phyloP scores from a whole-genome alignment of 2,329 filamentous ascomycete species.

The Ceratocystis diversiconidia region DNA sequence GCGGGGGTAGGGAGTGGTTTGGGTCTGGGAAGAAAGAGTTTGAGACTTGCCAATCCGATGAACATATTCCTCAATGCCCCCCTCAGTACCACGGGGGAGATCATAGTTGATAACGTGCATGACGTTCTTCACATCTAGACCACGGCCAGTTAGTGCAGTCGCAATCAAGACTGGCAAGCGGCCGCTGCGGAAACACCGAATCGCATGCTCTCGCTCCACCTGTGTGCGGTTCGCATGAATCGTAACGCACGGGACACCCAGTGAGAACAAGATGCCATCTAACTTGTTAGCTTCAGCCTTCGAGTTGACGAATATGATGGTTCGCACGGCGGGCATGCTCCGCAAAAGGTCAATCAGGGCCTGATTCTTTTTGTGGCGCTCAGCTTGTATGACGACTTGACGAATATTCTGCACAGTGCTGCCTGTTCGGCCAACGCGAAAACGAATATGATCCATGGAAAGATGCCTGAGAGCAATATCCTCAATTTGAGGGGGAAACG shows the following conservation, averaged over 20 bases:
- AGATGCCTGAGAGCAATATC: conserved; percentile 66
- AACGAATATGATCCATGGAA: conserved; percentile 56
- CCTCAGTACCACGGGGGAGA: conserved; percentile 56
- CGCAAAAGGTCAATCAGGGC: conserved; percentile 59
- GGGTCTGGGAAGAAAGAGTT: no score
- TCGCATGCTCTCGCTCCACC: conserved; percentile 76
- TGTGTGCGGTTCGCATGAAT: conserved; percentile 83
- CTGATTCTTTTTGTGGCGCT: conserved; percentile 51
- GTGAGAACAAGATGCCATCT: conserved; percentile 78
- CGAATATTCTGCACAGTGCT: conserved; percentile 70
- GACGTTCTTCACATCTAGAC: conserved; percentile 76
- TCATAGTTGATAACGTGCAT: conserved; percentile 92
- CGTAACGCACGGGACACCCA: conserved; percentile 65
- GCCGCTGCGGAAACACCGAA: conserved; percentile 70
- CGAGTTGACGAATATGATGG: conserved; percentile 79
- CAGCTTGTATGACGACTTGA: conserved; percentile 58
- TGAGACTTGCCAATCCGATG: conserved; percentile 69
- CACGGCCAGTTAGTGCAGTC: conserved; percentile 75
- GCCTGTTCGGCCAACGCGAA: conserved; percentile 77
- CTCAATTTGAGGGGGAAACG: conserved; percentile 70
- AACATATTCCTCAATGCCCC: conserved; percentile 86
- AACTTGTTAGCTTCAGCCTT: conserved; percentile 66
- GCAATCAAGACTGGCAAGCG: conserved; percentile 67
- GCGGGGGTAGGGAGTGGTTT: no score
- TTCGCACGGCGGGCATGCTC: conserved; percentile 56